Conservation (phyloP, 2,329 filamentous ascomycete genomes). For the Hymenoscyphus fructigenus region DNA sequence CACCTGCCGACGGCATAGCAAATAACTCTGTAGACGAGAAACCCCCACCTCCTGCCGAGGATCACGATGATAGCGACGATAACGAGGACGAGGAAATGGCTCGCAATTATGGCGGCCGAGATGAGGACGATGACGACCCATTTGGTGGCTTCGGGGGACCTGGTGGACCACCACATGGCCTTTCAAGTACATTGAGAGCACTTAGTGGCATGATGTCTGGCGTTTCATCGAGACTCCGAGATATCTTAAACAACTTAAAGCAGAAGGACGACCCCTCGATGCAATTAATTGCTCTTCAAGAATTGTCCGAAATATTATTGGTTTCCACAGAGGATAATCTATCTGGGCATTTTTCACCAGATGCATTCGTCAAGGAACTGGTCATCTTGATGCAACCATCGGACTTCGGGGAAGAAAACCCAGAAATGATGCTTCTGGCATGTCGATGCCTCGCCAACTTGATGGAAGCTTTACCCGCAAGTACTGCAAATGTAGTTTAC, state of each 20-base stretch:
- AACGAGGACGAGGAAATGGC: constrained; percentile 63
- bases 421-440: constrained; percentile 94
- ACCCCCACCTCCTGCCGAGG: constrained; percentile 21
- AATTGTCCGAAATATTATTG: constrained; percentile 87
- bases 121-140: constrained; percentile 59
- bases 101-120: constrained; percentile 50
- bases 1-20: constrained; percentile 68
- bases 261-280: constrained; percentile 82
- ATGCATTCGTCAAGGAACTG: constrained; percentile 92
- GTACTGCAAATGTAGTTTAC: constrained; percentile 94
- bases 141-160: constrained; percentile 68
- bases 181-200: constrained; percentile 81
- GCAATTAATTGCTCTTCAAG: constrained; percentile 88
- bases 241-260: constrained; percentile 72
- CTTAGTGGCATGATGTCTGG: constrained; percentile 91
- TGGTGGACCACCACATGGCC: constrained; percentile 58
- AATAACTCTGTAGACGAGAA: constrained; percentile 41
- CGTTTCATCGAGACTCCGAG: constrained; percentile 74
- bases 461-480: constrained; percentile 93
- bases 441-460: constrained; percentile 94
- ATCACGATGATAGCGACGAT: constrained; percentile 50
- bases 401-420: constrained; percentile 82
- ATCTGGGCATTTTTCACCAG: constrained; percentile 90
- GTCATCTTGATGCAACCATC: constrained; percentile 89
- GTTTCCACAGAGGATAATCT: constrained; percentile 97